These are phyloP conservation scores for Stemphylium vesicarium DNA, from an alignment of 2,329 filamentous ascomycete species.

Conservation along the genomic window DNA sequence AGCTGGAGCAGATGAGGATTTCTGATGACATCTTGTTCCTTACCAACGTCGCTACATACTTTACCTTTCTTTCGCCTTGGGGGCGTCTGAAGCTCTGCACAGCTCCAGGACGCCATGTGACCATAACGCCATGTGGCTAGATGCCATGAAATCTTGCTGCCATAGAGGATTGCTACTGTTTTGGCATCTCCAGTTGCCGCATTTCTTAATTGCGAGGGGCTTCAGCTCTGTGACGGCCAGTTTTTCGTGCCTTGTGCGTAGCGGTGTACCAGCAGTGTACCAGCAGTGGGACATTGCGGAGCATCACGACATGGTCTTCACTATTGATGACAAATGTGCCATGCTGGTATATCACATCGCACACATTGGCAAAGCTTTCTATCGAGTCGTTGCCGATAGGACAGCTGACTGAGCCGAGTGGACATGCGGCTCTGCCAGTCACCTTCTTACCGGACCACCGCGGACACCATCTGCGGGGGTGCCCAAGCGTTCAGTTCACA, in stretches of 20 bases:
- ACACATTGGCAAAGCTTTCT: too few relatives aligned
- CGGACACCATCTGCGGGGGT: constrained; percentile 15
- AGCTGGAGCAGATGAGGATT: constrained; percentile 69
- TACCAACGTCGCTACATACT: constrained; percentile 69
- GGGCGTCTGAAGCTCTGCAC: background rate
- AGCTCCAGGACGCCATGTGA: background rate
- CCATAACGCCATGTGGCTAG: too few relatives aligned
- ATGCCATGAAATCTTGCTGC: background rate
- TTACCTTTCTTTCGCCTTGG: background rate
- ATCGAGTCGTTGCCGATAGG: too few relatives aligned
- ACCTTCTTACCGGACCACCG: constrained; percentile 6
- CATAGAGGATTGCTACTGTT: too few relatives aligned
- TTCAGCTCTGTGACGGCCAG: background rate
- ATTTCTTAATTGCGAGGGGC: background rate
- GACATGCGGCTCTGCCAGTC: constrained; percentile 3
- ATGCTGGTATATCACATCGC: too few relatives aligned
- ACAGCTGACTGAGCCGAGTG: background rate
- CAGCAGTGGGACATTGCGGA: background rate
- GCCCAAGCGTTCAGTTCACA: background rate
- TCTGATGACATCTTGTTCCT: constrained; percentile 68
- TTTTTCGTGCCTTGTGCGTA: background rate
- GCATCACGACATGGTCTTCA: background rate
- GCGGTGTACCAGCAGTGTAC: background rate
- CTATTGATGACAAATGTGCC: too few relatives aligned
- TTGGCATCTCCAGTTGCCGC: background rate